phyloP scores from a whole-genome alignment of 208 protist species.

The Trichomonas gallinae region DNA sequence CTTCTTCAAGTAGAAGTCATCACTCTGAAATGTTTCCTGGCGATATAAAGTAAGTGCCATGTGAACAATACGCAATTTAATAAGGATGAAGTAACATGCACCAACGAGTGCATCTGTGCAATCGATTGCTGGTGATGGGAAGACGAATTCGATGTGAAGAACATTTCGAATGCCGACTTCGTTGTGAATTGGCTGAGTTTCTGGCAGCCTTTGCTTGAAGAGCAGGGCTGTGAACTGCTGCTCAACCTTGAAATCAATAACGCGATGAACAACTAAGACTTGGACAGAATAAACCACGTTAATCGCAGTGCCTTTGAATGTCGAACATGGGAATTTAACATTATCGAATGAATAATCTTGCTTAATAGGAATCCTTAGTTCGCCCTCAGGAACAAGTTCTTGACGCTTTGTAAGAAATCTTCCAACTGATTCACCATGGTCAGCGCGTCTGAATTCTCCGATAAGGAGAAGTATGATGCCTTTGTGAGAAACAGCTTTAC shows the following conservation, averaged over 20 bases:
- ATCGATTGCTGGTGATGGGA: not conserved
- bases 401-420: not conserved
- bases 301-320: not conserved
- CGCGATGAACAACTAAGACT: not conserved
- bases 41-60: not conserved
- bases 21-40: not conserved
- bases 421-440: not conserved
- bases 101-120: not conserved
- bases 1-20: not conserved
- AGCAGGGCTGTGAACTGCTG: not conserved
- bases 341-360: not conserved
- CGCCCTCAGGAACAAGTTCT: not conserved
- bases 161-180: slow-evolving; percentile 9
- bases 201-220: not conserved
- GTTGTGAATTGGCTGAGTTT: not conserved
- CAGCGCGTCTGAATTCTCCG: not conserved
- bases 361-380: not conserved
- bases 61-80: not conserved
- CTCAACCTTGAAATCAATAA: not conserved
- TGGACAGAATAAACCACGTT: not conserved
- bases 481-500: not conserved
- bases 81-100: not conserved
- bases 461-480: not conserved
- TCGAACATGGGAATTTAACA: not conserved
- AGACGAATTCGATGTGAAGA: not conserved